phyloP scores from a whole-genome alignment of 2,329 filamentous ascomycete genomes.

The Penicillium sclerotigenum region DNA sequence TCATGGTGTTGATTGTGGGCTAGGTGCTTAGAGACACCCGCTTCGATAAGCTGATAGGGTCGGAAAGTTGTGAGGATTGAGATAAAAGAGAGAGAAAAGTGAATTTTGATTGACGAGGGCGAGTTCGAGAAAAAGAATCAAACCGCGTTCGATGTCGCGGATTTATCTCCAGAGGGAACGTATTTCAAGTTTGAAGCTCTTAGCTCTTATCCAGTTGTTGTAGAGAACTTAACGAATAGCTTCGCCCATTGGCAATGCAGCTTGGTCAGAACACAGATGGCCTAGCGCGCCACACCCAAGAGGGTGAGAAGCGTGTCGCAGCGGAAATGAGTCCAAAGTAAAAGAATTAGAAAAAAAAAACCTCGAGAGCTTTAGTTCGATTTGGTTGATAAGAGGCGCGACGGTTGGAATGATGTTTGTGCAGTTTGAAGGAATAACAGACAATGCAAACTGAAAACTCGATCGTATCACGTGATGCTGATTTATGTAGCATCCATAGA shows the following conservation, averaged over 20 bases:
- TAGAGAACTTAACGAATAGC: background rate
- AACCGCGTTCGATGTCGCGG: background rate
- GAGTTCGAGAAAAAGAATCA: no score
- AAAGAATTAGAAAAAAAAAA: background rate
- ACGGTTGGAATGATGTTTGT: conserved; percentile 35
- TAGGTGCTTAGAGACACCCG: background rate
- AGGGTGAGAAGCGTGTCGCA: conserved; percentile 13
- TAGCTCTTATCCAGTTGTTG: conserved; percentile 3
- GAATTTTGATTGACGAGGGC: background rate
- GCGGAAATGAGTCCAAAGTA: background rate
- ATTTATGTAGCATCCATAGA: background rate
- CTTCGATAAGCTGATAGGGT: conserved; percentile 5
- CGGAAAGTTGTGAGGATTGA: background rate
- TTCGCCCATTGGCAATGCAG: background rate
- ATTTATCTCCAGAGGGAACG: background rate
- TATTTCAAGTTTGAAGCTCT: background rate
- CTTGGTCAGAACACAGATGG: background rate
- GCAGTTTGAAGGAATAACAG: conserved; percentile 40
- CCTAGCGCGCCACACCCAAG: conserved; percentile 12
- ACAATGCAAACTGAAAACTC: conserved; percentile 39
- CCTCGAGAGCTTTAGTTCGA: conserved; percentile 11
- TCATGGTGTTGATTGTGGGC: conserved; percentile 22
- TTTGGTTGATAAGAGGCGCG: conserved; percentile 26
- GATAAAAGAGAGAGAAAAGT: background rate
- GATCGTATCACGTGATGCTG: conserved; percentile 10